Conservation (phyloP, 768 basidiomycete species). For the Ephemerocybe angulata region DNA sequence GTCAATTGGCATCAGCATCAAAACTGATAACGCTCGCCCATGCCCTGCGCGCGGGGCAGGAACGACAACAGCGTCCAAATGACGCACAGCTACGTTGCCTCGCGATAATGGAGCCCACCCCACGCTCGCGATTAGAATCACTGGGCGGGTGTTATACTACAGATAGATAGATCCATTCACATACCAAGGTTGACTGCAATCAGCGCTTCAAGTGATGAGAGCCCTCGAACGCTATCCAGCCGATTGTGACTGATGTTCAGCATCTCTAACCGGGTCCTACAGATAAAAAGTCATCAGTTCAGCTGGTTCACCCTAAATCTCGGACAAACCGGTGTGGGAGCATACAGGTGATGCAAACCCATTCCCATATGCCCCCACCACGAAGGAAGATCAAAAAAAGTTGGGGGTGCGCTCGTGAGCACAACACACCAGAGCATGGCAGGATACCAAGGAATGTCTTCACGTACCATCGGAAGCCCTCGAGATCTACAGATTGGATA, state of each 20-base stretch:
- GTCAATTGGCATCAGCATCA: not conserved
- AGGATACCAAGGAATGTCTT: slow-evolving; percentile 13
- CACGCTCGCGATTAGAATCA: too few species aligned
- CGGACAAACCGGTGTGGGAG: slow-evolving; percentile 13
- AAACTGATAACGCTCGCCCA: not conserved
- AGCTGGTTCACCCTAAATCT: not conserved
- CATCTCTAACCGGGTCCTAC: slow-evolving; percentile 68
- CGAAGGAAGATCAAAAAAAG: slow-evolving; percentile 14
- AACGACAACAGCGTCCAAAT: not conserved
- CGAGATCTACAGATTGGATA: slow-evolving; percentile 60
- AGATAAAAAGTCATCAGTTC: slow-evolving; percentile 13
- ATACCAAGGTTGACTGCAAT: slow-evolving; percentile 80
- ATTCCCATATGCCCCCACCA: slow-evolving; percentile 8
- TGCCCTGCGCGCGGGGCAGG: not conserved
- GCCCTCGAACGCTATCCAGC: slow-evolving; percentile 53
- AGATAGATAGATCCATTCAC: slow-evolving; percentile 37
- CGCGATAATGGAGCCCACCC: too few species aligned
- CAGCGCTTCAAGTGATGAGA: slow-evolving; percentile 58
- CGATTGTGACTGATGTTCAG: slow-evolving; percentile 79
- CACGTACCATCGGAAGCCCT: slow-evolving; percentile 59
- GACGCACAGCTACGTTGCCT: not conserved
- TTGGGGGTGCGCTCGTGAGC: not conserved
- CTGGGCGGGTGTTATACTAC: too few species aligned
- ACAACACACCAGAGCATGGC: too few species aligned
- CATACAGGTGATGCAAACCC: slow-evolving; percentile 11